Evolutionary conservation across 2,329 filamentous ascomycete species (phyloP).

Genomic region (Pyrenophora seminiperda): DNA sequence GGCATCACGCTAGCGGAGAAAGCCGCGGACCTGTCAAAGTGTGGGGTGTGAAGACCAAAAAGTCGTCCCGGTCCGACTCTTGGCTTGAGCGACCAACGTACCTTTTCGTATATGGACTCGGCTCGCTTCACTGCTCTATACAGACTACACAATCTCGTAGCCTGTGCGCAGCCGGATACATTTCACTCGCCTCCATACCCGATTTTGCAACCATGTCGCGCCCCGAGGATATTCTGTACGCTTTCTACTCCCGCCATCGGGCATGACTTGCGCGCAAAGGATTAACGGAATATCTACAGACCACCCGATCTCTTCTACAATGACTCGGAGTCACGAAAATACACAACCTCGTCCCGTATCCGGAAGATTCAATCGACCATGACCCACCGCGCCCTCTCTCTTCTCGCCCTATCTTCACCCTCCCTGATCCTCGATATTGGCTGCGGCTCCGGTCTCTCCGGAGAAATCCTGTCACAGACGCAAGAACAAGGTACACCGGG

Average conservation of each 20-base stretch:
- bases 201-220: slow-evolving; percentile 78
- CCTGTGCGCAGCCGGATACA: not conserved
- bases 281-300: slow-evolving; percentile 53
- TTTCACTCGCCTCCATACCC: not conserved
- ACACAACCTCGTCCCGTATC: slow-evolving; percentile 94
- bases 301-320: slow-evolving; percentile 98
- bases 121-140: not conserved
- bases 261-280: slow-evolving; percentile 12
- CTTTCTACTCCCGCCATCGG: slow-evolving; percentile 13
- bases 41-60: slow-evolving; percentile 33
- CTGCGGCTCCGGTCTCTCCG: slow-evolving; percentile 91
- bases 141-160: not conserved
- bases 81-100: slow-evolving; percentile 16
- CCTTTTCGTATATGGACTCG: not conserved
- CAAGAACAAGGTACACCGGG: slow-evolving; percentile 65
- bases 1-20: slow-evolving; percentile 28
- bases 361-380: slow-evolving; percentile 93
- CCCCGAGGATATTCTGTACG: slow-evolving; percentile 90
- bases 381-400: slow-evolving; percentile 90
- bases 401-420: slow-evolving; percentile 78
- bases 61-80: slow-evolving; percentile 30
- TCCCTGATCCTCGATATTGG: slow-evolving; percentile 95
- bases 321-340: slow-evolving; percentile 93
- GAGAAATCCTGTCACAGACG: slow-evolving; percentile 85
- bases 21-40: slow-evolving; percentile 17